These are phyloP conservation scores for Adansonia rubrostipa DNA, from an alignment of 441 rosid genomes.

Conservation along the genomic window DNA sequence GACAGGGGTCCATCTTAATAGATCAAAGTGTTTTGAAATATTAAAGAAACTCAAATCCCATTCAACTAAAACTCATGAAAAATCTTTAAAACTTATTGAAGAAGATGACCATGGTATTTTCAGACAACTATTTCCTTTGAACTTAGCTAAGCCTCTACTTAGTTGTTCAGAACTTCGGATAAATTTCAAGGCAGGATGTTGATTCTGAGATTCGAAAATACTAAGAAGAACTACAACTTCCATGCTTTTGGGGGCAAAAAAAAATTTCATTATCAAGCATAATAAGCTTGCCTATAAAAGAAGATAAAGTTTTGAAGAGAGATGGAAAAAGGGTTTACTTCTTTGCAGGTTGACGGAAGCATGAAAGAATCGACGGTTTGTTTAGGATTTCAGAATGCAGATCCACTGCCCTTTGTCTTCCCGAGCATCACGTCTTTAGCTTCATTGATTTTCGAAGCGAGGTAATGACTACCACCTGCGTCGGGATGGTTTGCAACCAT, in stretches of 20 bases:
- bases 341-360: background rate
- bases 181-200: too few species aligned
- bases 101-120: background rate
- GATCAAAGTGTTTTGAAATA: background rate
- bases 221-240: background rate
- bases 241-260: background rate
- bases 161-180: too few species aligned
- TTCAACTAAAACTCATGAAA: background rate
- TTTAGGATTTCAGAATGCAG: conserved; percentile 18
- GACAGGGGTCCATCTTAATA: background rate
- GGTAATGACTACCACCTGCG: conserved; percentile 52
- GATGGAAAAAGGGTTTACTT: background rate
- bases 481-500: conserved; percentile 67
- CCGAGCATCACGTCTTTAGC: conserved; percentile 47
- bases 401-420: conserved; percentile 34
- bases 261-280: background rate
- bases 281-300: background rate
- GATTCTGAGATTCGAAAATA: too few species aligned
- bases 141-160: background rate
- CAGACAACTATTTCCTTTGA: background rate
- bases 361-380: background rate
- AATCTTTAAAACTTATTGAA: background rate
- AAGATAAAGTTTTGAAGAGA: background rate
- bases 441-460: conserved; percentile 54
- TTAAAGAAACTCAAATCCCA: background rate